Percentiles rank a stretch among this genome's conserved stretches.
Evolutionary conservation across 306 rosid species (phyloP).

Genomic region (Cicer bijugum): DNA sequence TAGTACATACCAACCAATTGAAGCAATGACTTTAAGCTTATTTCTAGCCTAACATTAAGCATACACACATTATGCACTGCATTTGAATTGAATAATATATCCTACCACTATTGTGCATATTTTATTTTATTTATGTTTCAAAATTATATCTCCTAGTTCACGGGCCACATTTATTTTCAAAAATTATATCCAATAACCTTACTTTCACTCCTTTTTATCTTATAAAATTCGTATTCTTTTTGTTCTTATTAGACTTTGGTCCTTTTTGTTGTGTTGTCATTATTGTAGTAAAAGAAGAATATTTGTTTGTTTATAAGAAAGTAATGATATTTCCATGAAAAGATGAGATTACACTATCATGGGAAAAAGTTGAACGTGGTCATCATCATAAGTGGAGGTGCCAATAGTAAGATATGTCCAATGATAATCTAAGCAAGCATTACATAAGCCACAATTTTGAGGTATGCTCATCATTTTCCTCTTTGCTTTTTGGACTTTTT

Average conservation of each 20-base stretch:
- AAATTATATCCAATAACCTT: not conserved
- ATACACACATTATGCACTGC: slow-evolving; percentile 42
- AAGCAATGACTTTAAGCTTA: not conserved
- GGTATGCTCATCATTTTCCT: not conserved
- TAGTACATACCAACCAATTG: not conserved
- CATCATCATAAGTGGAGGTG: not conserved
- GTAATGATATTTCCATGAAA: slow-evolving; percentile 1
- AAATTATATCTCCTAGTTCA: not conserved
- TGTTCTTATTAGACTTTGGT: not conserved
- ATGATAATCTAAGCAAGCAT: too few species aligned
- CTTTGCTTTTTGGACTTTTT: not conserved
- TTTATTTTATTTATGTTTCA: not conserved
- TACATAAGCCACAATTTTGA: not conserved
- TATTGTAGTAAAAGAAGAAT: not conserved
- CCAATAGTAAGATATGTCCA: not conserved
- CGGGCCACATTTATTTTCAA: not conserved
- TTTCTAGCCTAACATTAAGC: slow-evolving; percentile 29
- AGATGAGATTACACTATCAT: not conserved
- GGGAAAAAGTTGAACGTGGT: not conserved
- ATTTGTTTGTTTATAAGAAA: not conserved
- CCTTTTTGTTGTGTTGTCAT: slow-evolving; percentile 19
- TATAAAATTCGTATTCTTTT: not conserved
- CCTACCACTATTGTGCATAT: not conserved
- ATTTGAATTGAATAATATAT: not conserved
- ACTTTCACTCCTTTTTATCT: not conserved